A percentile compares a stretch with the other conserved stretches of the same genome.
Conservation (phyloP, 2,329 filamentous ascomycete genomes). For the Microcera coccophila region DNA sequence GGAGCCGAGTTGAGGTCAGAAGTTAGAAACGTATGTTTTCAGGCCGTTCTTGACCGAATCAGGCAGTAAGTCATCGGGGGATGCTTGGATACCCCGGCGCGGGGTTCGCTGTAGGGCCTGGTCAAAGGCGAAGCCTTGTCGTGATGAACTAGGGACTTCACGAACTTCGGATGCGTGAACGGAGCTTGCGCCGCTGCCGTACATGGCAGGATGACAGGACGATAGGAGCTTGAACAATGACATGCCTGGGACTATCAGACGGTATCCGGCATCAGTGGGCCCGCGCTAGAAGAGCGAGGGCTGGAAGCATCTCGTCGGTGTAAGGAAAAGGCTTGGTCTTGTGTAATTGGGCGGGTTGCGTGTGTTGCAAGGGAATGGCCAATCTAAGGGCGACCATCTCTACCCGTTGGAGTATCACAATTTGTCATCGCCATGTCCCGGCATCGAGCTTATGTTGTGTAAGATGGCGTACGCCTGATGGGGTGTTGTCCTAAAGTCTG, state of each 20-base stretch:
- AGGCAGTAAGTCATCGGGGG: constrained; percentile 1
- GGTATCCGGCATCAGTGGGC: neutral
- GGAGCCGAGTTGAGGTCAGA: neutral
- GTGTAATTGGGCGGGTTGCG: too few species aligned
- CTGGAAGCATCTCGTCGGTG: neutral
- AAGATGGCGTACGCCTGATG: too few species aligned
- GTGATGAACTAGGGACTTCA: neutral
- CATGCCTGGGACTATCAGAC: neutral
- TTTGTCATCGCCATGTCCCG: too few species aligned
- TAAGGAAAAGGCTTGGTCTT: neutral
- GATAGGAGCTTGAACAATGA: neutral
- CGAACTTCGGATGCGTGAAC: neutral
- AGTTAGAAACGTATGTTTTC: constrained; percentile 12
- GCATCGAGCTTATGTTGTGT: too few species aligned
- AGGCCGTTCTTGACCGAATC: neutral
- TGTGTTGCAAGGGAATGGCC: too few species aligned
- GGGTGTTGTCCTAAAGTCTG: too few species aligned
- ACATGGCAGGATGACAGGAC: neutral
- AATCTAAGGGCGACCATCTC: too few species aligned
- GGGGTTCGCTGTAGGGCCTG: too few species aligned
- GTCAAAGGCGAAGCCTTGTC: too few species aligned
- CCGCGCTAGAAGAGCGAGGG: neutral
- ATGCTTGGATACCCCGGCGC: neutral
- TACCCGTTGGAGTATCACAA: too few species aligned
- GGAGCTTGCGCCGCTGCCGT: neutral